These are phyloP conservation scores for Pleurotus tuoliensis DNA, from an alignment of 768 basidiomycete genomes.

Conservation along the genomic window DNA sequence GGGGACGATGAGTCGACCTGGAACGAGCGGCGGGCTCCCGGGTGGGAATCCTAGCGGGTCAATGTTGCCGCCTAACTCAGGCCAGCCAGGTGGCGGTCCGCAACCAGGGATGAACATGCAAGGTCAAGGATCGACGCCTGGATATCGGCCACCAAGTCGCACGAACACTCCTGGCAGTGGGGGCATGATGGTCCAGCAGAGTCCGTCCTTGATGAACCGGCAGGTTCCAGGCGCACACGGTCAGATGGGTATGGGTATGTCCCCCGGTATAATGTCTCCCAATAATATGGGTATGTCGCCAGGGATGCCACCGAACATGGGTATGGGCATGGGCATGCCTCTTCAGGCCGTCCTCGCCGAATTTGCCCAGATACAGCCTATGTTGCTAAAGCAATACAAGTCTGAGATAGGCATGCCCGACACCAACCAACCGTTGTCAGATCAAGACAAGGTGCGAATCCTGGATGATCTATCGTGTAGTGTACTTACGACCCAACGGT, in stretches of 20 bases:
- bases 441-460: neutral
- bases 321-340: neutral
- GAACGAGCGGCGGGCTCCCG: neutral
- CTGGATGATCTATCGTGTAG: neutral
- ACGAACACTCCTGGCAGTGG: constrained; percentile 48
- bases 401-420: neutral
- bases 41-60: constrained; percentile 28
- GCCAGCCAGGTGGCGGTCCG: constrained; percentile 16
- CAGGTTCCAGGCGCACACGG: constrained; percentile 31
- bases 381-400: neutral
- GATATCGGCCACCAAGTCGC: constrained; percentile 52
- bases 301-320: constrained; percentile 16
- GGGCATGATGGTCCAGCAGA: constrained; percentile 46
- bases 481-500: neutral
- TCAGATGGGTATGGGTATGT: constrained; percentile 13
- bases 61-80: constrained; percentile 48
- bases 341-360: neutral
- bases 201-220: constrained; percentile 53
- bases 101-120: constrained; percentile 7
- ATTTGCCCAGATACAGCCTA: neutral
- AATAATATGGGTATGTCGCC: constrained; percentile 1
- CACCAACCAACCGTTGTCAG: neutral
- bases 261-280: constrained; percentile 7
- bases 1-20: constrained; percentile 6
- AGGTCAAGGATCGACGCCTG: constrained; percentile 32